These are phyloP conservation scores for Suillus lakei DNA, from an alignment of 768 basidiomycete species.

Conservation along the genomic window DNA sequence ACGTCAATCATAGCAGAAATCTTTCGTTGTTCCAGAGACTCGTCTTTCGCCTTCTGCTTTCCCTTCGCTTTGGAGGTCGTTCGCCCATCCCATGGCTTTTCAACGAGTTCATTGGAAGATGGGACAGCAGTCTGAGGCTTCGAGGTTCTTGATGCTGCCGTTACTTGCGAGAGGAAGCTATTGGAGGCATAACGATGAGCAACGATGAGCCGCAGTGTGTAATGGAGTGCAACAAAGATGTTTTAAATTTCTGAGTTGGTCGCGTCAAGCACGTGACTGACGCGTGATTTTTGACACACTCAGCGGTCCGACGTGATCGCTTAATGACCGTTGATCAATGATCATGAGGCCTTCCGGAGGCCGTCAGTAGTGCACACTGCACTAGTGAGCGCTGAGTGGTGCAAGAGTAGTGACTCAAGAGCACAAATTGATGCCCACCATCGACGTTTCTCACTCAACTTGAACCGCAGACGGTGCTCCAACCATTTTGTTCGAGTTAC, in stretches of 20 bases:
- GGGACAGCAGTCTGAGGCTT: neutral
- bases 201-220: neutral
- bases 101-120: neutral
- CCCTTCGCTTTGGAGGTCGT: neutral
- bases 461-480: too few species aligned
- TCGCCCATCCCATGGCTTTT: neutral
- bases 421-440: too few species aligned
- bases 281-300: neutral
- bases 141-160: neutral
- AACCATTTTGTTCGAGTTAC: too few species aligned
- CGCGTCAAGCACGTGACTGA: neutral
- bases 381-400: too few species aligned
- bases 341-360: too few species aligned
- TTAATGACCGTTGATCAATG: too few species aligned
- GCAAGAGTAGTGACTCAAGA: too few species aligned
- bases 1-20: slow-evolving; percentile 63
- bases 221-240: neutral
- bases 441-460: too few species aligned
- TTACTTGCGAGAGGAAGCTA: neutral
- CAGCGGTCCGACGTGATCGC: too few species aligned
- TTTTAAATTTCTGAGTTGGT: neutral
- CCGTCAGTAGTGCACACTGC: too few species aligned
- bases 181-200: neutral
- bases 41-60: neutral
- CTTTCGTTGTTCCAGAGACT: slow-evolving; percentile 40